phyloP scores from a whole-genome alignment of 371 early-diverging fungal genomes.

The Gilbertella persicaria region DNA sequence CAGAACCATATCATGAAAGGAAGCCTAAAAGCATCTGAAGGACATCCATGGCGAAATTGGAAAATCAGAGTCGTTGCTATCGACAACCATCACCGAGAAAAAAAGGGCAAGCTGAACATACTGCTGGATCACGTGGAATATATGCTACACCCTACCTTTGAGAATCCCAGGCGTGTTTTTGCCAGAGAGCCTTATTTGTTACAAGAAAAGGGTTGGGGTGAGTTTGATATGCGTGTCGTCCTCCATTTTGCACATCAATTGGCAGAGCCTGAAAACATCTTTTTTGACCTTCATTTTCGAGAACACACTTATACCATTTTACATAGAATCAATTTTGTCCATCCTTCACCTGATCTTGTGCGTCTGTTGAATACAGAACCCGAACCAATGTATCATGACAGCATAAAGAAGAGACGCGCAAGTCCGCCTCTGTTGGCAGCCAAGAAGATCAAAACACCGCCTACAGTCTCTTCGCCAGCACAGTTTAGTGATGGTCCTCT shows the following conservation, averaged over 20 bases:
- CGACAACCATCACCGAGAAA: constrained; percentile 48
- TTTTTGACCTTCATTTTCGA: constrained; percentile 67
- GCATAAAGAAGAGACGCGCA: constrained; percentile 18
- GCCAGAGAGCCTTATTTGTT: constrained; percentile 62
- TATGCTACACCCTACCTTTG: constrained; percentile 72
- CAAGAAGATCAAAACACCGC: constrained; percentile 18
- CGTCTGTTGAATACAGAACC: constrained; percentile 8
- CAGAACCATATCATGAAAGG: constrained; percentile 40
- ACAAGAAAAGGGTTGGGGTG: constrained; percentile 74
- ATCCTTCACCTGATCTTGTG: constrained; percentile 31
- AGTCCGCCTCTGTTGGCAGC: constrained; percentile 9
- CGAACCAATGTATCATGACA: neutral
- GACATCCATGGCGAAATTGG: constrained; percentile 62
- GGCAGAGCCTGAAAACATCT: constrained; percentile 50
- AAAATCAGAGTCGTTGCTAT: constrained; percentile 55
- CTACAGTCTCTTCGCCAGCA: constrained; percentile 14
- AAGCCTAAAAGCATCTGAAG: constrained; percentile 36
- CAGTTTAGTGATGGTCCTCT: constrained; percentile 12
- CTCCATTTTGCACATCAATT: constrained; percentile 56
- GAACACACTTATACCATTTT: constrained; percentile 51
- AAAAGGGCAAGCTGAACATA: constrained; percentile 46
- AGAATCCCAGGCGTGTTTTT: constrained; percentile 61
- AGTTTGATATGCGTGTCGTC: constrained; percentile 67
- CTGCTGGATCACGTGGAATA: constrained; percentile 73
- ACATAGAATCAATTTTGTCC: constrained; percentile 40